Conservation (phyloP, 208 protist species). For the Angomonas deanei region DNA sequence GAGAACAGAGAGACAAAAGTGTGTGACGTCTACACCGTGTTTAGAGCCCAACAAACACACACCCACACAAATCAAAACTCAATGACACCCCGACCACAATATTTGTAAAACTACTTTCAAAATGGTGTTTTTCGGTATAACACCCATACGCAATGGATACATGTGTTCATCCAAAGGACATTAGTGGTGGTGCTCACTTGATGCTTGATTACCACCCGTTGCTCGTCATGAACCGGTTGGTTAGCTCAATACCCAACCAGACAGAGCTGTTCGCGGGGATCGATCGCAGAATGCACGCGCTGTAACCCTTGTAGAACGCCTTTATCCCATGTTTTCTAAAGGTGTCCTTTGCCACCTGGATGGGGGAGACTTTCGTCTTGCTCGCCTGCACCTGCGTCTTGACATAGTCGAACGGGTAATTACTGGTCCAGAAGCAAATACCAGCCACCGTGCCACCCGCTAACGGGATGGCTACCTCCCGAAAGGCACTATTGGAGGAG, state of each 20-base stretch:
- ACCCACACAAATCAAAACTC: too few species aligned
- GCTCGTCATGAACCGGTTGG: conserved; percentile 30
- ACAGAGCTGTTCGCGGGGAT: conserved; percentile 65
- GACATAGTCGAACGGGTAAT: conserved; percentile 69
- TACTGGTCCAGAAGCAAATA: conserved; percentile 59
- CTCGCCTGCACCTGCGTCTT: conserved; percentile 65
- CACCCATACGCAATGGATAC: too few species aligned
- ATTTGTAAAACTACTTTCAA: too few species aligned
- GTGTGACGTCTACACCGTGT: too few species aligned
- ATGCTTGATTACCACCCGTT: conserved; percentile 32
- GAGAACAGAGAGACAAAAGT: background rate
- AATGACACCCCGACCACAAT: too few species aligned
- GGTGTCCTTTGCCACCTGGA: conserved; percentile 22
- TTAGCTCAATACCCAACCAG: conserved; percentile 61
- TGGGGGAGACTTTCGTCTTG: conserved; percentile 19
- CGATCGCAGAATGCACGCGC: conserved; percentile 53
- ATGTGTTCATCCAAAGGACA: too few species aligned
- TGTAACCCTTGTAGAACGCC: conserved; percentile 60
- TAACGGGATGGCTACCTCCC: conserved; percentile 45
- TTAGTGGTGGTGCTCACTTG: too few species aligned
- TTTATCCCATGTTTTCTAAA: conserved; percentile 33
- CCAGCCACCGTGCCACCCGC: conserved; percentile 46
- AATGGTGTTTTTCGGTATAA: too few species aligned
- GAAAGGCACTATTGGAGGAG: conserved; percentile 11
- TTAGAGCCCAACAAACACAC: too few species aligned